Evolutionary conservation across 331 rosid genomes (phyloP).

Genomic region (Stylosanthes scabra): DNA sequence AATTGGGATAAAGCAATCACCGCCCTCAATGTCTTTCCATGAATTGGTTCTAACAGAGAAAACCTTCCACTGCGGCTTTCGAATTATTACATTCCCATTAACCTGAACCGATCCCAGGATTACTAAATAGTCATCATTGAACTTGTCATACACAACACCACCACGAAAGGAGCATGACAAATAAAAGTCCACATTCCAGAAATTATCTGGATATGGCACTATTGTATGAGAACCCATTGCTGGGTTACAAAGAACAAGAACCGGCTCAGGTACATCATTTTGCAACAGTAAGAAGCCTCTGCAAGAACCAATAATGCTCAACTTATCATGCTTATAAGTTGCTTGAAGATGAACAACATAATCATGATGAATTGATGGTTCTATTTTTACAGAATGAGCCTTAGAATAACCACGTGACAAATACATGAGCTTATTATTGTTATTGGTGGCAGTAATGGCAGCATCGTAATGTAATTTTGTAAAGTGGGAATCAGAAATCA

Average conservation of each 20-base stretch:
- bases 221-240: not conserved
- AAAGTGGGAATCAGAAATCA: too few relatives aligned
- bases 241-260: slow-evolving; percentile 22
- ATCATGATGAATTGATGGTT: not conserved
- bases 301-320: not conserved
- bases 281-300: not conserved
- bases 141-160: slow-evolving; percentile 27
- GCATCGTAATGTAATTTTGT: too few relatives aligned
- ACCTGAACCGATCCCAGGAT: not conserved
- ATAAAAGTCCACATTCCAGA: too few relatives aligned
- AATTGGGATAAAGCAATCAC: not conserved
- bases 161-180: not conserved
- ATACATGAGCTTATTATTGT: too few relatives aligned
- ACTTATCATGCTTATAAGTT: accelerated
- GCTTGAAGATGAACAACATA: not conserved
- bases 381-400: not conserved
- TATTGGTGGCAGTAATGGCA: too few relatives aligned
- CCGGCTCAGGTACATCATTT: too few relatives aligned
- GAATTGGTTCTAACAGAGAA: slow-evolving; percentile 24
- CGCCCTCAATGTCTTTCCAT: not conserved
- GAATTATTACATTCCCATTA: too few relatives aligned
- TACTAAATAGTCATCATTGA: slow-evolving; percentile 20
- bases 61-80: too few relatives aligned
- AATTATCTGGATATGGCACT: not conserved
- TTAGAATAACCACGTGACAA: not conserved